Base-by-base conservation (phyloP, 2,329 filamentous ascomycete species). In the Verticillium nubilum region DNA sequence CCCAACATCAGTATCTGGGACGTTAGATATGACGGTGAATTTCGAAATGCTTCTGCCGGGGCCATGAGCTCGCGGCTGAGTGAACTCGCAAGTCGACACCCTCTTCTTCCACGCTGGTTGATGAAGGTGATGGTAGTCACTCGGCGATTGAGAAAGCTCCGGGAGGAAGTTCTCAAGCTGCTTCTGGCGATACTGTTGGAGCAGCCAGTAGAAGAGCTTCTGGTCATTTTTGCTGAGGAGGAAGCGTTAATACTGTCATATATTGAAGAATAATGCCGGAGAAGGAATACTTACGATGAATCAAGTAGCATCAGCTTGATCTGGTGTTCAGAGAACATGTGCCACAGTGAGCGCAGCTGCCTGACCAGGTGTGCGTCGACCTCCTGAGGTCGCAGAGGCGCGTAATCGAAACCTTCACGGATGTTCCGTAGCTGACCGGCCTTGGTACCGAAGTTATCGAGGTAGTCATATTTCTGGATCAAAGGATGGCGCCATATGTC, bases 331-430 rank as follows among this genome's bases (percentile, higher is more conserved):
- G 85, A 85, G 64, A 91, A 89, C 66, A 88, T 90, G 76, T 98
- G 93, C 93, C 92, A 98, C 67, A 98, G 82, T 2, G 92, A 94
- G 61, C 90, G 89, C 63, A 99, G 80, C 72, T 96, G 94, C 50
- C 92, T 86, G 55, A 98, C 75, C 28, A 97, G 85, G 64, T 96
- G 90, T 54, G 84, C 77, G 67, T 97, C 92, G 58, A 98, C 86
- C 19, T 92, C 89, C 10, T 85, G 81, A 33, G 79, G 78, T 52
- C 80, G 80, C 26, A 86, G 74, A 5, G 85, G 80, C 2, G 86
- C 79, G 35, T 85, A 84, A 68, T 82, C 78, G 23, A 83, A 82
- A 54, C 86, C 89, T 55, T 88, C 86, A 37, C 86, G 78, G 31
- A 85, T 78, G 31, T 81, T 79, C 2, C 83, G 74, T 1, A 81